Evolutionary conservation across 345 rosid genomes (phyloP), one percentile per base, ranked within the genome.

Genomic region (Pistacia atlantica): DNA sequence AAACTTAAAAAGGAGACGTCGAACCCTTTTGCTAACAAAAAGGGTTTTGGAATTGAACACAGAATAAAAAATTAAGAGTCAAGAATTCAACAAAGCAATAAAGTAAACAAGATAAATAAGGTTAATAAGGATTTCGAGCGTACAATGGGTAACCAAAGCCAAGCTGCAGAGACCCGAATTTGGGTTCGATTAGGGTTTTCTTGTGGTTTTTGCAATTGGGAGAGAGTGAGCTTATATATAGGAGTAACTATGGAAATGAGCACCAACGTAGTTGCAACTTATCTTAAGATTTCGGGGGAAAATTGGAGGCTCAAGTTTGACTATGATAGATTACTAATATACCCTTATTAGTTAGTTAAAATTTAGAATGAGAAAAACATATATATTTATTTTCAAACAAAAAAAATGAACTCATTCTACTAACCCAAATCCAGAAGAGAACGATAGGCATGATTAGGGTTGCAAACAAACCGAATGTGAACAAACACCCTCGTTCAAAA

Each of bases 131-230:
- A 42, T 75, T 38, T 13, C 4, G 79, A 76, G 51, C 77, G n/a
- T 74, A 63, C 77, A 25, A 28, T 63, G 69, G 64, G n/a, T 74
- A 33, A 35, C 45, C 57, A 56, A 56, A 25, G 66, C 11, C 18
- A 56, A 66, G 55, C 10, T 56, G 78, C 78, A 76, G 78, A 57
- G 60, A 76, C 73, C 73, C 79, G 67, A 25, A 10, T 35, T 58
- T 28, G 78, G 78, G 12, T 46, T 56, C 58, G 79, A 58, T 76
- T 67, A 67, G 73, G 79, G 73, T 76, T 76, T 48, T 38, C 48
- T 72, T 60, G 67, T 17, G 67, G 67, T 60, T 72, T 46, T 45
- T 60, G 58, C 58, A 12, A 12, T 11, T 22, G 35, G 60, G 75
- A 28, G 35, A 49, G 55, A 45, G 17, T 60, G 56, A 48, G 16